Evolutionary conservation across 805 yeast species (phyloP).

Genomic region (Tetrapisispora arboricola): DNA sequence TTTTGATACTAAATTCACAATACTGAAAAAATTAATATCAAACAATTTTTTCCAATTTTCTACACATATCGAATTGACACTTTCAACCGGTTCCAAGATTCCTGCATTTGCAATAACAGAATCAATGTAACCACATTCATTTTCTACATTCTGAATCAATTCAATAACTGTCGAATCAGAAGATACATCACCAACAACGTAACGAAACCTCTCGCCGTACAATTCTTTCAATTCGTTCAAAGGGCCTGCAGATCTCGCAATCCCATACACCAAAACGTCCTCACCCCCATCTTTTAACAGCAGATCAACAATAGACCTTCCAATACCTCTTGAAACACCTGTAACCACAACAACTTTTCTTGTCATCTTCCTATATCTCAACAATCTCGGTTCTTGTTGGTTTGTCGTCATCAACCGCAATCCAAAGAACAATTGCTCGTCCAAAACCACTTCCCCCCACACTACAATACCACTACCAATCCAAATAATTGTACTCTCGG

Average conservation of each 20-base stretch:
- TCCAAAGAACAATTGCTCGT: too few species aligned
- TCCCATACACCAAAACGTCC: constrained; percentile 43
- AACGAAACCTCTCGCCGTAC: constrained; percentile 42
- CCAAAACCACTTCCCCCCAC: too few species aligned
- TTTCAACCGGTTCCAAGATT: constrained; percentile 64
- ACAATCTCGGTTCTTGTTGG: too few species aligned
- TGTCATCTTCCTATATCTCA: constrained; percentile 4
- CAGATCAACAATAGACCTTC: constrained; percentile 58
- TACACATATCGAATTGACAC: constrained; percentile 34
- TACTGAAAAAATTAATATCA: constrained; percentile 71
- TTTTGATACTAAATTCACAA: constrained; percentile 45
- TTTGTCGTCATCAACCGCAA: background rate
- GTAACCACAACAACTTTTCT: constrained; percentile 40
- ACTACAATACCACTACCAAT: too few species aligned
- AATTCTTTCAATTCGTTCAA: constrained; percentile 34
- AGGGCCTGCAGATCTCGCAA: constrained; percentile 54
- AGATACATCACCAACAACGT: constrained; percentile 53
- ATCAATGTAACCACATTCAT: constrained; percentile 47
- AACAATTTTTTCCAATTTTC: constrained; percentile 52
- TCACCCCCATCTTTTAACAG: constrained; percentile 31
- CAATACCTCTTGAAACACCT: constrained; percentile 70
- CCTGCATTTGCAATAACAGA: constrained; percentile 75
- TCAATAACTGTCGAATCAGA: constrained; percentile 23
- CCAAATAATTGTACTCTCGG: too few species aligned
- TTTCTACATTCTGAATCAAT: constrained; percentile 37